These are phyloP conservation scores for Limonium bicolor DNA, from an alignment of 148 eudicot genomes.

Conservation along the genomic window DNA sequence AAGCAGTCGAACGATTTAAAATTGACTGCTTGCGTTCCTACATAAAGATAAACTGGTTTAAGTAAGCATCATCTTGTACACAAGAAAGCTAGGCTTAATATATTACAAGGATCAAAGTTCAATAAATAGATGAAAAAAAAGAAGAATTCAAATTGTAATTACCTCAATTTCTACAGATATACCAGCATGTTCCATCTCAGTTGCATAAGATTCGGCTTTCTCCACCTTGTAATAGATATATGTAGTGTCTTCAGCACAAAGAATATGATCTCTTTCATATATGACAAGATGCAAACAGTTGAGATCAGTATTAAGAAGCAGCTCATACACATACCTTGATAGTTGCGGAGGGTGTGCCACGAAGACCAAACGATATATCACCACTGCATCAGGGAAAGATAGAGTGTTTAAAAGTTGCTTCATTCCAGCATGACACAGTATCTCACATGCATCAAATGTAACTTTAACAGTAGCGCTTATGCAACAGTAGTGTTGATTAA, in stretches of 20 bases:
- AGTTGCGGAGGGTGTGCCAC: slow-evolving; percentile 70
- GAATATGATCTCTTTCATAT: too few relatives aligned
- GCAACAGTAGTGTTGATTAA: too few relatives aligned
- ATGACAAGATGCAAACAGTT: not conserved
- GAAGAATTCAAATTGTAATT: slow-evolving; percentile 2
- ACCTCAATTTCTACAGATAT: slow-evolving; percentile 71
- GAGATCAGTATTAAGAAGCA: not conserved
- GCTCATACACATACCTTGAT: slow-evolving; percentile 35
- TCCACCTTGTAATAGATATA: slow-evolving; percentile 31
- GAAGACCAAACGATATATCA: slow-evolving; percentile 69
- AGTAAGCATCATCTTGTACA: slow-evolving; percentile 2
- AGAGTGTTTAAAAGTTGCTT: too few relatives aligned
- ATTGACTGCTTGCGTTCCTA: slow-evolving; percentile 79
- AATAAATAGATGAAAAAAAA: not conserved
- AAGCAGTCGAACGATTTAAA: slow-evolving; percentile 39
- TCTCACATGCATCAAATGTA: too few relatives aligned
- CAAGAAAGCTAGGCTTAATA: not conserved
- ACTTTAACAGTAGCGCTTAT: too few relatives aligned
- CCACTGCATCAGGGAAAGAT: slow-evolving; percentile 47
- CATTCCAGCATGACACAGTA: too few relatives aligned
- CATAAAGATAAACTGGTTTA: slow-evolving; percentile 5
- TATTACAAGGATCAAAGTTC: not conserved
- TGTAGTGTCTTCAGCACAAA: too few relatives aligned
- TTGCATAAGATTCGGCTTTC: slow-evolving; percentile 69
- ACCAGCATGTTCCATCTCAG: slow-evolving; percentile 55